These are phyloP conservation scores for Dioscorea alata DNA, from an alignment of 106 monocot genomes.

Conservation along the genomic window DNA sequence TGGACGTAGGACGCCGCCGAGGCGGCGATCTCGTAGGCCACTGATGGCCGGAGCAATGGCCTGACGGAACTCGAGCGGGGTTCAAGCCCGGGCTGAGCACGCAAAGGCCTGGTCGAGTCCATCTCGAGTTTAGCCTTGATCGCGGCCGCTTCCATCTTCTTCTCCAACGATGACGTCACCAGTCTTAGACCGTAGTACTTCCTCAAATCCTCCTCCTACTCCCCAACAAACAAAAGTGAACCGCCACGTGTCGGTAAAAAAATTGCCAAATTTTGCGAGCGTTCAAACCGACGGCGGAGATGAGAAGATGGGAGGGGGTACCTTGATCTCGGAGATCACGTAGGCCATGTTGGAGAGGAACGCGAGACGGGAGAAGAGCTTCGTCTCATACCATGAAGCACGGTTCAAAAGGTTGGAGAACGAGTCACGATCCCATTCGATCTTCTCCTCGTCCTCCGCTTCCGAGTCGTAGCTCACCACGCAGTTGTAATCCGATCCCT, in stretches of 20 bases:
- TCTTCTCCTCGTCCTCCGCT: conserved; percentile 27
- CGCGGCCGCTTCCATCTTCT: conserved; percentile 33
- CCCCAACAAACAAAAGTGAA: background rate
- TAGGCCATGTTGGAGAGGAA: conserved; percentile 92
- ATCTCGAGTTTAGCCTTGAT: conserved; percentile 27
- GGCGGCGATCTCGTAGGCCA: conserved; percentile 69
- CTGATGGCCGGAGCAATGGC: conserved; percentile 21
- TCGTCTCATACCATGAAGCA: conserved; percentile 40
- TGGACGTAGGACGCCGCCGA: conserved; percentile 79
- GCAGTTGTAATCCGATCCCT: conserved; percentile 21
- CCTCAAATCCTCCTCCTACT: conserved; percentile 49
- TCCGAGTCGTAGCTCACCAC: conserved; percentile 52
- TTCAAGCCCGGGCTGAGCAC: background rate
- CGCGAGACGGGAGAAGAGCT: conserved; percentile 65
- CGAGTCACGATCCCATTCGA: conserved; percentile 38
- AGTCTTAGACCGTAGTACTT: conserved; percentile 34
- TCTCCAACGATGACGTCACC: conserved; percentile 68
- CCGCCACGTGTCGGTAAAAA: background rate
- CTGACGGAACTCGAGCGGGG: background rate
- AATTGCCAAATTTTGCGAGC: background rate
- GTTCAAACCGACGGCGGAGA: background rate
- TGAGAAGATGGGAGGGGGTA: background rate
- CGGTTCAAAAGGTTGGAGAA: conserved; percentile 35
- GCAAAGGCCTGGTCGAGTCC: conserved; percentile 16
- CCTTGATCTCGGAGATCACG: conserved; percentile 65